These are phyloP conservation scores for Celoporthe dispersa DNA, from an alignment of 2,329 filamentous ascomycete species.

Conservation along the genomic window DNA sequence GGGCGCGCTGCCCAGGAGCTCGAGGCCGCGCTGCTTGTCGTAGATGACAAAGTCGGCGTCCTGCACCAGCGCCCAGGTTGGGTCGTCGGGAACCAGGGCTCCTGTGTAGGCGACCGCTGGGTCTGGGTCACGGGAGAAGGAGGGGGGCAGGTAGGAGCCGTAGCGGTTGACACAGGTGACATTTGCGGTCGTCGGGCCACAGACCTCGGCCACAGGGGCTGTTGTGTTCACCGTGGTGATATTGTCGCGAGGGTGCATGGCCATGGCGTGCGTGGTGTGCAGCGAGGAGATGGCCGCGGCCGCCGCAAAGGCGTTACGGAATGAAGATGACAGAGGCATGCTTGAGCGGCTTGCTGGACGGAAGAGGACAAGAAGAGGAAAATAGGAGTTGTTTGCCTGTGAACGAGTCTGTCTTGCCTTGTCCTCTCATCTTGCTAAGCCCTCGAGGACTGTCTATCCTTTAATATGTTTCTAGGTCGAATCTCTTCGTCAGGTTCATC, in stretches of 20 bases:
- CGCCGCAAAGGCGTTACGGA: background rate
- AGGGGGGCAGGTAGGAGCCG: background rate
- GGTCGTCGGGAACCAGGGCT: background rate
- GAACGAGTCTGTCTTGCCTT: background rate
- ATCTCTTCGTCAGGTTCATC: background rate
- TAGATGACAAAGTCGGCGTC: constrained; percentile 6
- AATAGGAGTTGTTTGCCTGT: background rate
- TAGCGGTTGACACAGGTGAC: background rate
- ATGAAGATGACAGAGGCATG: background rate
- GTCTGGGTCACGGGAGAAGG: constrained; percentile 8
- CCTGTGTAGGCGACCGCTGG: constrained; percentile 3
- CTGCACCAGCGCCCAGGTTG: constrained; percentile 3
- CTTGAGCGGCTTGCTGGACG: background rate
- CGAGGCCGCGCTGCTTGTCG: constrained; percentile 1
- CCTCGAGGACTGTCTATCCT: background rate
- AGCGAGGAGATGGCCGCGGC: background rate
- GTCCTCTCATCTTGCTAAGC: background rate
- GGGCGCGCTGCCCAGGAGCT: constrained; percentile 1
- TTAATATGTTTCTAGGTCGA: background rate
- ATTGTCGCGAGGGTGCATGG: background rate
- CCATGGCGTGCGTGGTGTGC: background rate
- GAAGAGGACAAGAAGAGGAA: background rate
- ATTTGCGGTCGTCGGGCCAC: background rate
- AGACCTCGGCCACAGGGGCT: background rate
- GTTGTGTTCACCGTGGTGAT: background rate